phyloP scores from a whole-genome alignment of 2,329 filamentous ascomycete genomes.

The Aspergillus sp. region DNA sequence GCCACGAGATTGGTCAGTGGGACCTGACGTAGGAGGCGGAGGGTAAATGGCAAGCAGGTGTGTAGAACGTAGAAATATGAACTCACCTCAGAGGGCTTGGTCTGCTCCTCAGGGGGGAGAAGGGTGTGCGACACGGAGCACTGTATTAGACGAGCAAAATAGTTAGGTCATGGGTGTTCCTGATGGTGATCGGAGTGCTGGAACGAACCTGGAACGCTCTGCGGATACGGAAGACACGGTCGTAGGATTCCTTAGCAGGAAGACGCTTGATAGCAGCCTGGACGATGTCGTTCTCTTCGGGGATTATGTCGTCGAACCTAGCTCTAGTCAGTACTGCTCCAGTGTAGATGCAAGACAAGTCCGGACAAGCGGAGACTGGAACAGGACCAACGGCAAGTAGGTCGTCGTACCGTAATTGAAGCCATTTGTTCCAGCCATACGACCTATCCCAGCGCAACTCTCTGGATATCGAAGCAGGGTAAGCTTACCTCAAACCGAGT shows the following conservation, averaged over 20 bases:
- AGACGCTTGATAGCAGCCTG: slow-evolving; percentile 87
- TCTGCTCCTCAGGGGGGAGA: slow-evolving; percentile 59
- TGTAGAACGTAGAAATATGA: slow-evolving; percentile 4
- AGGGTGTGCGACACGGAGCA: slow-evolving; percentile 61
- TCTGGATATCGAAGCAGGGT: slow-evolving; percentile 10
- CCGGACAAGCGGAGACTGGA: slow-evolving; percentile 8
- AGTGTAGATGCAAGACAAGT: slow-evolving; percentile 1
- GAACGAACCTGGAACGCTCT: slow-evolving; percentile 75
- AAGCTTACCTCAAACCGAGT: slow-evolving; percentile 74
- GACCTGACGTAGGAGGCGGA: slow-evolving; percentile 19
- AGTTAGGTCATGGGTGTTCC: slow-evolving; percentile 4
- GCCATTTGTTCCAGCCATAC: not conserved
- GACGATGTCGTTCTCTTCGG: slow-evolving; percentile 83
- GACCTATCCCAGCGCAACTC: slow-evolving; percentile 4
- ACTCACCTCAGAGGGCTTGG: slow-evolving; percentile 59
- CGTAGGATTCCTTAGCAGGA: slow-evolving; percentile 81
- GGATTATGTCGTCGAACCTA: slow-evolving; percentile 90
- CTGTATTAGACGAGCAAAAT: slow-evolving; percentile 35
- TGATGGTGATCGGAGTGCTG: not conserved
- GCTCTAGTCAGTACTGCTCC: slow-evolving; percentile 1
- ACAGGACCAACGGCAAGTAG: not conserved
- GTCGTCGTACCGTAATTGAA: not conserved
- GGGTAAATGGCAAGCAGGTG: slow-evolving; percentile 5
- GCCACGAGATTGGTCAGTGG: slow-evolving; percentile 29
- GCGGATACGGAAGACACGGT: slow-evolving; percentile 95